Evolutionary conservation across 2,329 filamentous ascomycete genomes (phyloP).

Genomic region (Claviceps sp.): DNA sequence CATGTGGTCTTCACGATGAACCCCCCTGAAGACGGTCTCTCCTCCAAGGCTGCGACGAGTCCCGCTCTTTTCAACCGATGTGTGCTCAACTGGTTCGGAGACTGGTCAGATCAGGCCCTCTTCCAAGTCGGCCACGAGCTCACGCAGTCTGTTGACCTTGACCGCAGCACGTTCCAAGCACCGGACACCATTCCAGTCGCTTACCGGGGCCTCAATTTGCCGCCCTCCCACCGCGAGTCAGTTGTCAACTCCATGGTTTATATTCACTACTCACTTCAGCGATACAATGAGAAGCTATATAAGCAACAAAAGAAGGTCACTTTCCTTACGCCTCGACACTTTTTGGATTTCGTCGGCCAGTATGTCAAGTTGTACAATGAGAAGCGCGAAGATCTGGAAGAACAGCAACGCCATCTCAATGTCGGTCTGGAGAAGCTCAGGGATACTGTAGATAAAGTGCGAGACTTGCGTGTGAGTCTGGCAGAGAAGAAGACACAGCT

Average conservation of each 20-base stretch:
- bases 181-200: conserved; percentile 89
- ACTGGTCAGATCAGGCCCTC: conserved; percentile 97
- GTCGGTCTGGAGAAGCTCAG: conserved; percentile 94
- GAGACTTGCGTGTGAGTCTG: conserved; percentile 77
- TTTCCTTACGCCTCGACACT: conserved; percentile 90
- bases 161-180: conserved; percentile 70
- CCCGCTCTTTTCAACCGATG: conserved; percentile 98
- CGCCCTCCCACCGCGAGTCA: conserved; percentile 79
- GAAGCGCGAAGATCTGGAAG: conserved; percentile 95
- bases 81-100: conserved; percentile 98
- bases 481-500: conserved; percentile 90
- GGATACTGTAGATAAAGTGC: conserved; percentile 94
- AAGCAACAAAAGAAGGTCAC: conserved; percentile 89
- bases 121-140: conserved; percentile 96
- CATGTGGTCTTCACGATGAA: conserved; percentile 99
- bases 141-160: conserved; percentile 90
- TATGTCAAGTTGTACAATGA: conserved; percentile 97
- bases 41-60: conserved; percentile 92
- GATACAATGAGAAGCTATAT: conserved; percentile 75
- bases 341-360: conserved; percentile 94
- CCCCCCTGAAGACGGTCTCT: conserved; percentile 85
- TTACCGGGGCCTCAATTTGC: conserved; percentile 71
- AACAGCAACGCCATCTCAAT: conserved; percentile 96
- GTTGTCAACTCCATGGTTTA: conserved; percentile 98
- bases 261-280: conserved; percentile 87